phyloP scores from a whole-genome alignment of 768 basidiomycete species.

The Aureoboletus auriporus region DNA sequence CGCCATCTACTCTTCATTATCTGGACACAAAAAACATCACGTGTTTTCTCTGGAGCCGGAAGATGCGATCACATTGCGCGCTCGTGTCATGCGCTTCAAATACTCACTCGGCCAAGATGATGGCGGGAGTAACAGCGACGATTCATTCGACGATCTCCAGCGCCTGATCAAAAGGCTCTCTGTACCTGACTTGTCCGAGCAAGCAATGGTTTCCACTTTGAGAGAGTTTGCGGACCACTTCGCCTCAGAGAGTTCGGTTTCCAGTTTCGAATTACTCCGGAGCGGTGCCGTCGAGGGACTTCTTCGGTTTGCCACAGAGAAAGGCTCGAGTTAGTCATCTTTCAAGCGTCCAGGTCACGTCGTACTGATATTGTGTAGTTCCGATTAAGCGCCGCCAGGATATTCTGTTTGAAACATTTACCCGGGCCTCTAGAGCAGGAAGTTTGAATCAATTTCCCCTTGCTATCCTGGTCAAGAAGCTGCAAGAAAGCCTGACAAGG shows the following conservation, averaged over 20 bases:
- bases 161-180: slow-evolving; percentile 64
- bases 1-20: slow-evolving; percentile 40
- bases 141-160: slow-evolving; percentile 60
- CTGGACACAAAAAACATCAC: slow-evolving; percentile 66
- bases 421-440: slow-evolving; percentile 45
- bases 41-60: slow-evolving; percentile 74
- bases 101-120: slow-evolving; percentile 59
- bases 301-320: slow-evolving; percentile 76
- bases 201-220: slow-evolving; percentile 57
- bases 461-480: slow-evolving; percentile 82
- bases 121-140: slow-evolving; percentile 50
- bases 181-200: slow-evolving; percentile 51
- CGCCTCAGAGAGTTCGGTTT: slow-evolving; percentile 72
- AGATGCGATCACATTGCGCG: slow-evolving; percentile 90
- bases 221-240: slow-evolving; percentile 80
- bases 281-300: slow-evolving; percentile 90
- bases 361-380: slow-evolving; percentile 42
- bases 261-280: slow-evolving; percentile 93
- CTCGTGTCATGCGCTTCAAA: slow-evolving; percentile 84
- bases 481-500: slow-evolving; percentile 92
- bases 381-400: slow-evolving; percentile 63
- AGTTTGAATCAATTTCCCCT: slow-evolving; percentile 55
- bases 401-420: slow-evolving; percentile 76
- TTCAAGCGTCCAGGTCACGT: neutral
- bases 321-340: slow-evolving; percentile 31